A percentile compares a stretch with the other conserved stretches of the same genome.
Conservation (phyloP, 495 filamentous ascomycete genomes). For the Geopyxis carbonaria region DNA sequence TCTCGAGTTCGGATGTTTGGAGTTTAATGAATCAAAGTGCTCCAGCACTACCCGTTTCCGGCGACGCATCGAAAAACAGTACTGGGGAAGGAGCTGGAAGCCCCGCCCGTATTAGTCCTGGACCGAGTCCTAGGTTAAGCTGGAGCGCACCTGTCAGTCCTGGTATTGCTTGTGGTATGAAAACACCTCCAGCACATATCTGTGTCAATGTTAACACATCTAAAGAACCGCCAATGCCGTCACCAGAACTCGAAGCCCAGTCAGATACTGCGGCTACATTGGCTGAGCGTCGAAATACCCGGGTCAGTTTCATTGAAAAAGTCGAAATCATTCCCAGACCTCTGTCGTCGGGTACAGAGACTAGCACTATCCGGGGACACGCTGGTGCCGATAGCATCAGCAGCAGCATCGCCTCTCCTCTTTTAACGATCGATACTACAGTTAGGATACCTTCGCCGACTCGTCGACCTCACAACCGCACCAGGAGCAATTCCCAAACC, state of each 20-base stretch:
- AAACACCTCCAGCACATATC: too few species aligned
- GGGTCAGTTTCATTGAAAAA: constrained; percentile 20
- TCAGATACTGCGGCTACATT: background rate
- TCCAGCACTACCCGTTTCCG: too few species aligned
- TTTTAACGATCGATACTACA: background rate
- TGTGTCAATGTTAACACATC: too few species aligned
- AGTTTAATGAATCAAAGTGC: constrained; percentile 24
- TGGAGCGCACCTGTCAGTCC: background rate
- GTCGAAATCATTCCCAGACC: constrained; percentile 21
- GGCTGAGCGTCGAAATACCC: constrained; percentile 2
- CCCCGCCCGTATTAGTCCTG: background rate
- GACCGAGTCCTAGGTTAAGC: background rate
- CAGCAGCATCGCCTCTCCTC: constrained; percentile 10
- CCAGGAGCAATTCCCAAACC: constrained; percentile 24
- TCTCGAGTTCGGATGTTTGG: constrained; percentile 26
- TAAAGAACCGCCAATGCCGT: too few species aligned
- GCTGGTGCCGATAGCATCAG: constrained; percentile 8
- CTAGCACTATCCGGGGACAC: constrained; percentile 8
- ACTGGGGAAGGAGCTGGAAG: background rate
- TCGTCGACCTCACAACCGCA: constrained; percentile 20
- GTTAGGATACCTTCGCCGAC: constrained; percentile 10
- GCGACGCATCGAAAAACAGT: too few species aligned
- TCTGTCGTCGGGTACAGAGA: constrained; percentile 11
- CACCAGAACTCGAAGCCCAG: too few species aligned
- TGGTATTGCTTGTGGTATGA: too few species aligned